Evolutionary conservation across 1,284 basidiomycete species (phyloP), one percentile per base, ranked within the genome.

Genomic region (Naganishia sp.): DNA sequence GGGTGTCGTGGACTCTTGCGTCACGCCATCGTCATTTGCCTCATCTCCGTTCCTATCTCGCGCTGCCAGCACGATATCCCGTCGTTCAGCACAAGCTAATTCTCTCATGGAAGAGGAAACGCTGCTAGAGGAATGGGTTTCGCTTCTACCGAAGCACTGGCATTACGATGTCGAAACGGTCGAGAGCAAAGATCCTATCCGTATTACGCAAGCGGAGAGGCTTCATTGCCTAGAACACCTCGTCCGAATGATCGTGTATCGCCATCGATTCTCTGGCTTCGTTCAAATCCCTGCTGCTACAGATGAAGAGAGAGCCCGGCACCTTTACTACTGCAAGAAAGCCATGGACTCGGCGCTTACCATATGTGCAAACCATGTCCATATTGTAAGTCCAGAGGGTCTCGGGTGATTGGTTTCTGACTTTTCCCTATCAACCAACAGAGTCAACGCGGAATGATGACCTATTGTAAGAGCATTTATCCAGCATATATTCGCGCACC

Each of bases 201-300:
- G 91, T 18, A 83, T 94, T 66, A 94, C 91, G 1, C 92, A 94
- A 79, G 88, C 90, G 0, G 89, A 90, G 72, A 83, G 91, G 66
- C 77, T 94, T 61, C 87, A 92, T 73, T 93, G 90, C 72, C 84
- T 89, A 25, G 90, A 92, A 76, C 89, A 92, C 73, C 89, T 89
- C 72, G 88, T 90, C 67, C 83, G 90, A 69, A 86, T 94, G 84
- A 79, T 81, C 68, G 80, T 81, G 59, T 80, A 80, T 71, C 74
- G 80, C 66, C 80, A 81, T 73, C 74, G 79, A 15, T 81, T 81
- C 75, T 79, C 78, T 0, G 79, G 79, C 16, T 80, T 80, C 50
- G 79, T 80, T n/a, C 75, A 75, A 28, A 72, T 75, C 33, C 79
- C 79, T 1, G 78, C 78, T 1, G 76, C 77, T 6, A 80, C 76